phyloP scores from a whole-genome alignment of 805 yeast species.

The Hagleromyces aurorensis region DNA sequence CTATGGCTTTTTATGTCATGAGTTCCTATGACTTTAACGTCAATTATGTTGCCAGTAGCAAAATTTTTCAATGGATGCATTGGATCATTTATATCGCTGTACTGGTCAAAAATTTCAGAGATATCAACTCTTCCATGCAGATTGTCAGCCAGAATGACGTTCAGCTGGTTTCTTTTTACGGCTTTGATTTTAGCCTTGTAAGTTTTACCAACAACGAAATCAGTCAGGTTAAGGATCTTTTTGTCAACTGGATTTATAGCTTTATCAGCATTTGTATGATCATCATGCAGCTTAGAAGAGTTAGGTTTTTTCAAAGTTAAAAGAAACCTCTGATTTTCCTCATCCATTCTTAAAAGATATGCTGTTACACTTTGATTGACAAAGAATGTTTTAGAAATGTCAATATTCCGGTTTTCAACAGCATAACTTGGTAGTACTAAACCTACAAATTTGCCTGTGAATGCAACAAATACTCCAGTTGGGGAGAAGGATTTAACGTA shows the following conservation, averaged over 20 bases:
- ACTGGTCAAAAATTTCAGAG: conserved; percentile 53
- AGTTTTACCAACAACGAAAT: conserved; percentile 50
- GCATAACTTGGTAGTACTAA: conserved; percentile 71
- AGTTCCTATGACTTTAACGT: conserved; percentile 66
- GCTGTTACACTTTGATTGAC: conserved; percentile 66
- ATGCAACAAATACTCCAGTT: conserved; percentile 75
- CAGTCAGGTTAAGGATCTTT: conserved; percentile 39
- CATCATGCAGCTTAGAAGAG: conserved; percentile 7
- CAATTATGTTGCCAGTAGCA: conserved; percentile 47
- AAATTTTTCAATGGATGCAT: conserved; percentile 53
- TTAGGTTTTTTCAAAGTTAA: conserved; percentile 46
- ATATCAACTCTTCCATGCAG: conserved; percentile 73
- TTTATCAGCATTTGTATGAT: conserved; percentile 9
- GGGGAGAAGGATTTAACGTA: conserved; percentile 71
- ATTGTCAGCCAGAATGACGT: conserved; percentile 68
- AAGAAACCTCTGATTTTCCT: conserved; percentile 60
- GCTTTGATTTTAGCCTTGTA: conserved; percentile 55
- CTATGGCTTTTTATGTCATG: conserved; percentile 64
- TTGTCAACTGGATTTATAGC: conserved; percentile 56
- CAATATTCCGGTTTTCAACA: conserved; percentile 44
- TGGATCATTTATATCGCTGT: conserved; percentile 47
- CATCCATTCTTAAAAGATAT: conserved; percentile 59
- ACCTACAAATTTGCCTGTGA: conserved; percentile 76
- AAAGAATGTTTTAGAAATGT: conserved; percentile 46
- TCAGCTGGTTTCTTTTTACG: conserved; percentile 65